phyloP scores from a whole-genome alignment of 805 yeast species.

The Ogataea trehaloabstinens region DNA sequence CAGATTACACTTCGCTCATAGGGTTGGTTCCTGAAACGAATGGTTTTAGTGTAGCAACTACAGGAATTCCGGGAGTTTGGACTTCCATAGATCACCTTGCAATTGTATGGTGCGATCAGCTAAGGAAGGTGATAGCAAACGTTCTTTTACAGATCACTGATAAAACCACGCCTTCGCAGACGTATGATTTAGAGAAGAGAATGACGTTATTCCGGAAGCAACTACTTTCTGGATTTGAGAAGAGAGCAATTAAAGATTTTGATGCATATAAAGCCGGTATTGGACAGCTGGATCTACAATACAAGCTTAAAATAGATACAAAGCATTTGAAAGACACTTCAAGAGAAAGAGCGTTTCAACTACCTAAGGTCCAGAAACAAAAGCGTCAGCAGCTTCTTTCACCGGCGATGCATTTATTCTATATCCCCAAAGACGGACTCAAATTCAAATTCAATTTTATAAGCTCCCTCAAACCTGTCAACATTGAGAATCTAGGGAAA shows the following conservation, averaged over 20 bases:
- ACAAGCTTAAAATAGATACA: slow-evolving; percentile 31
- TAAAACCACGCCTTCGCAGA: slow-evolving; percentile 41
- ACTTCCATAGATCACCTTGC: slow-evolving; percentile 93
- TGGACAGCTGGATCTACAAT: slow-evolving; percentile 15
- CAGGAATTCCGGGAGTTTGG: slow-evolving; percentile 91
- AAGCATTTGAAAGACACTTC: slow-evolving; percentile 32
- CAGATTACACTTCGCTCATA: slow-evolving; percentile 79
- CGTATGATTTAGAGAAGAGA: slow-evolving; percentile 51
- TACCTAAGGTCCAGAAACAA: slow-evolving; percentile 19
- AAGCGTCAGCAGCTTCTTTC: slow-evolving; percentile 16
- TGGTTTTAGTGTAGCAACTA: slow-evolving; percentile 80
- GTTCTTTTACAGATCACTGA: slow-evolving; percentile 63
- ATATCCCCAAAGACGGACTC: slow-evolving; percentile 30
- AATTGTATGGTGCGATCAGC: slow-evolving; percentile 93
- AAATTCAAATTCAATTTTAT: slow-evolving; percentile 30
- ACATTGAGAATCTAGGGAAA: slow-evolving; percentile 21
- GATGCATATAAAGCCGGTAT: slow-evolving; percentile 21
- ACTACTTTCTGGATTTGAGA: slow-evolving; percentile 58
- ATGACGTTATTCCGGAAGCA: slow-evolving; percentile 52
- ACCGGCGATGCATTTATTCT: slow-evolving; percentile 35
- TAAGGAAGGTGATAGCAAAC: slow-evolving; percentile 61
- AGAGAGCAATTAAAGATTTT: slow-evolving; percentile 30
- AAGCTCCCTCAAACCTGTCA: slow-evolving; percentile 30
- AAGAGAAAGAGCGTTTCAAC: slow-evolving; percentile 28
- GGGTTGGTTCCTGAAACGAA: slow-evolving; percentile 69